Conservation (phyloP, 2,329 filamentous ascomycete species). For the Ophiostoma sp. region DNA sequence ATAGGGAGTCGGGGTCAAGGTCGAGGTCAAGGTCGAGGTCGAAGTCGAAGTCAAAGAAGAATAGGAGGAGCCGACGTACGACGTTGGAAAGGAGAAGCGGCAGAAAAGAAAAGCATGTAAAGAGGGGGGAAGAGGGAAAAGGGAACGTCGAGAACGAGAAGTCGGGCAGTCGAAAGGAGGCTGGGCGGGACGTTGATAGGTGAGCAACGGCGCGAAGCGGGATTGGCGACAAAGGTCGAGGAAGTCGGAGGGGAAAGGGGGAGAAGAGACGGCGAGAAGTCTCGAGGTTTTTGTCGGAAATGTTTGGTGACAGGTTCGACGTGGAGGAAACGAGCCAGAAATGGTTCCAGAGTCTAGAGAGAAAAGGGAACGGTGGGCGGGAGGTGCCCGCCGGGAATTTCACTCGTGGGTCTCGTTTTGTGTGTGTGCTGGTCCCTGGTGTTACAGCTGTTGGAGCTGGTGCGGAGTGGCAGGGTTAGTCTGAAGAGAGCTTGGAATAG, state of each 20-base stretch:
- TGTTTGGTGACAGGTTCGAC: no score
- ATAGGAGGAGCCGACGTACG: neutral
- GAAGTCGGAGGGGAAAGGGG: neutral
- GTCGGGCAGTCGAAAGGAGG: neutral
- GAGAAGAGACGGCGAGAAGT: neutral
- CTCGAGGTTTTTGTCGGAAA: neutral
- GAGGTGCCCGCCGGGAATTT: slow-evolving; percentile 5
- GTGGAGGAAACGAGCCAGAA: no score
- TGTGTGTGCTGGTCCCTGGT: neutral
- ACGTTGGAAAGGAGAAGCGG: neutral
- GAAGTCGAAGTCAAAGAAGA: neutral
- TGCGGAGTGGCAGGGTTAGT: neutral
- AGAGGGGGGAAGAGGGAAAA: neutral
- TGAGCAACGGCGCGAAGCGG: slow-evolving; percentile 1
- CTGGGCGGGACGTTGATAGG: neutral
- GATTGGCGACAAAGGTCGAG: neutral
- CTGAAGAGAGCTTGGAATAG: neutral
- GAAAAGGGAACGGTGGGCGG: slow-evolving; percentile 1
- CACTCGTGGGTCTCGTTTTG: neutral
- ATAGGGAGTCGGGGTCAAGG: neutral
- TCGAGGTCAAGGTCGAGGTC: no score
- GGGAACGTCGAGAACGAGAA: neutral
- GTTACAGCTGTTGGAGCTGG: slow-evolving; percentile 5
- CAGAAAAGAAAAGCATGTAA: neutral
- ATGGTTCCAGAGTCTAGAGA: neutral